Evolutionary conservation across 192 early-diverging fungal species (phyloP).

Genomic region (Coemansia sp.): DNA sequence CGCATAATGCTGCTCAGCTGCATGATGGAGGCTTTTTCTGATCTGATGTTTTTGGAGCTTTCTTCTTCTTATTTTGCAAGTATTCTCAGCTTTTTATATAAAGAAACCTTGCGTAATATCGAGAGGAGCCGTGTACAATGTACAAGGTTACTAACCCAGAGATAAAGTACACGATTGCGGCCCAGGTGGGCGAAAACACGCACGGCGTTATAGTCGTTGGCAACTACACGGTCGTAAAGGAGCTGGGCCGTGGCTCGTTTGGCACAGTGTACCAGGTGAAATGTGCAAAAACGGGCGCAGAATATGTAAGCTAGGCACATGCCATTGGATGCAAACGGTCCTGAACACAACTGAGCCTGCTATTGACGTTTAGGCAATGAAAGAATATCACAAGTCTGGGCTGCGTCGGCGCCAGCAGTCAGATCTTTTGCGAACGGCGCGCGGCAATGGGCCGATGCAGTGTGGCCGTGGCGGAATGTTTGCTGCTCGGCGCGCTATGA

Average conservation of each 20-base stretch:
- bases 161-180: slow-evolving; percentile 57
- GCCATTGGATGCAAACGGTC: not conserved
- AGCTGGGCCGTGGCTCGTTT: slow-evolving; percentile 85
- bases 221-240: slow-evolving; percentile 74
- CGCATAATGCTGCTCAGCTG: not conserved
- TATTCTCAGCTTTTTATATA: slow-evolving; percentile 4
- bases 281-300: slow-evolving; percentile 54
- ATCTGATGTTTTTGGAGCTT: slow-evolving; percentile 2
- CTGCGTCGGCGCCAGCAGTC: slow-evolving; percentile 71
- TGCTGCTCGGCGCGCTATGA: slow-evolving; percentile 27
- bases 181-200: slow-evolving; percentile 66
- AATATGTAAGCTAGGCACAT: slow-evolving; percentile 12
- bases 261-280: slow-evolving; percentile 81
- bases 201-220: slow-evolving; percentile 76
- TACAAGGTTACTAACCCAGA: slow-evolving; percentile 45
- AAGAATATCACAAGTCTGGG: slow-evolving; percentile 89
- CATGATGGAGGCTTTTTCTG: not conserved
- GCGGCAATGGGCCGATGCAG: slow-evolving; percentile 56
- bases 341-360: not conserved
- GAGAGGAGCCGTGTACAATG: slow-evolving; percentile 16
- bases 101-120: not conserved
- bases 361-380: slow-evolving; percentile 64
- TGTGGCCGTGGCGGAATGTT: slow-evolving; percentile 56
- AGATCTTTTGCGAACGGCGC: slow-evolving; percentile 31
- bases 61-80: slow-evolving; percentile 7